A percentile compares a stretch with the other conserved stretches of the same genome.
These are phyloP conservation scores for Xylaria sp. DNA, from an alignment of 2,329 filamentous ascomycete genomes.

Conservation along the genomic window DNA sequence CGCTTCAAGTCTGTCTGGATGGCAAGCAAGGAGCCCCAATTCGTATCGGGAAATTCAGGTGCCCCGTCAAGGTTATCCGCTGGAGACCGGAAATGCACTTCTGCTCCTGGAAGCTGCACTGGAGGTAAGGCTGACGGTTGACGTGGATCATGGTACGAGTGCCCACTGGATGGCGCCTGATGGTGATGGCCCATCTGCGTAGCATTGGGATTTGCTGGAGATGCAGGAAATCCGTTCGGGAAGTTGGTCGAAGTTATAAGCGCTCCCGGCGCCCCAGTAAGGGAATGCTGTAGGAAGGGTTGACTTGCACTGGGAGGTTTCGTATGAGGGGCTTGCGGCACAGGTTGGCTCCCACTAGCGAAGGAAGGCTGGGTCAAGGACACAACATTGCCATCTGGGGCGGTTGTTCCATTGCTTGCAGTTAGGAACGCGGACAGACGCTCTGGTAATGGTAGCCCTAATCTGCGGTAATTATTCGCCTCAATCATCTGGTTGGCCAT, in stretches of 20 bases:
- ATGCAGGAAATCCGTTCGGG: neutral
- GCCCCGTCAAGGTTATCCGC: neutral
- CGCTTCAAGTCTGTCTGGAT: constrained; percentile 32
- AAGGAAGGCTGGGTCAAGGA: neutral
- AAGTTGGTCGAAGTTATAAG: neutral
- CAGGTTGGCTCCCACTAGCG: neutral
- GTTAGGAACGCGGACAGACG: neutral
- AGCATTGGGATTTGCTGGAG: neutral
- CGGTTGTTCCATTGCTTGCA: neutral
- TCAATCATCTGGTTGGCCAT: constrained; percentile 54
- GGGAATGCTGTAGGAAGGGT: neutral
- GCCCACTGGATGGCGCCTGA: neutral
- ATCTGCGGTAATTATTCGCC: constrained; percentile 33
- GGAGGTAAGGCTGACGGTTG: constrained; percentile 4
- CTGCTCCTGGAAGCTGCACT: constrained; percentile 20
- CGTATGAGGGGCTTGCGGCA: neutral
- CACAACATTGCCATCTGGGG: neutral
- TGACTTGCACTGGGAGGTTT: neutral
- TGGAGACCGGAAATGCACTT: constrained; percentile 22
- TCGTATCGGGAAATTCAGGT: neutral
- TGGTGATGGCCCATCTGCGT: neutral
- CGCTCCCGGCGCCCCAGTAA: neutral
- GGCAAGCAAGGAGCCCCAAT: constrained; percentile 21
- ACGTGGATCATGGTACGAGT: neutral
- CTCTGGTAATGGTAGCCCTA: constrained; percentile 16